Base-by-base conservation (phyloP, 768 basidiomycete species). In the Tulasnella sp. region DNA sequence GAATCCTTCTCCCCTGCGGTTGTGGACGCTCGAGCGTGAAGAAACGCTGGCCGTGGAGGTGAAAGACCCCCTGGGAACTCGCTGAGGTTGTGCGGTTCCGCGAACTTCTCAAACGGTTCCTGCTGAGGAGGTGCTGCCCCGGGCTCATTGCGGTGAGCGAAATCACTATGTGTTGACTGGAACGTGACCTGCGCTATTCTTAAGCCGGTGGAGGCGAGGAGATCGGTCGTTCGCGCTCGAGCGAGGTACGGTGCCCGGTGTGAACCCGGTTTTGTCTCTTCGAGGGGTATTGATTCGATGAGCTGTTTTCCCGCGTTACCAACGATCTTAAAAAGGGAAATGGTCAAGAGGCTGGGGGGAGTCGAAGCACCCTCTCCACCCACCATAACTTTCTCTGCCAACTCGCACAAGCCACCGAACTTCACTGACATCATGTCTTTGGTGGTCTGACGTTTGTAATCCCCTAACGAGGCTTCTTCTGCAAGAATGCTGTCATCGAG, bases 351-450 rank as follows among this genome's bases (percentile, higher is more conserved):
- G 68, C 40, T 39, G n/a, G 8, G 42, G 46, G 21, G 21, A 18
- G 1, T n/a, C 12, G 27, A n/a, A 44, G 38, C 48, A 14, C 27
- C 76, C 24, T 34, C 1, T 84, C 16, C 36, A 36, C 31, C 3
- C 48, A 88, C 87, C 19, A 85, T 86, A 79, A 94, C 93, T 85
- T 94, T 97, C 86, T 96, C 93, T 75, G 92, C 93, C 79, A 90
- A 91, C 85, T 98, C 96, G 68, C 92, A 85, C 68, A 97, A 85
- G 8, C 94, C 96, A 36, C 94, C 95, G 83, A 97, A 96, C 86
- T 97, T 97, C 82, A 94, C 85, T 0, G 90, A 89, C 89, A 97
- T 90, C 86, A 91, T 93, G 58, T 89, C 87, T 81, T 89, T 90
- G 2, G 92, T 88, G 18, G 89, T 89, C 9, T 87, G 85, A 52